Conservation (phyloP, 768 basidiomycete genomes). For the Chiua virens region DNA sequence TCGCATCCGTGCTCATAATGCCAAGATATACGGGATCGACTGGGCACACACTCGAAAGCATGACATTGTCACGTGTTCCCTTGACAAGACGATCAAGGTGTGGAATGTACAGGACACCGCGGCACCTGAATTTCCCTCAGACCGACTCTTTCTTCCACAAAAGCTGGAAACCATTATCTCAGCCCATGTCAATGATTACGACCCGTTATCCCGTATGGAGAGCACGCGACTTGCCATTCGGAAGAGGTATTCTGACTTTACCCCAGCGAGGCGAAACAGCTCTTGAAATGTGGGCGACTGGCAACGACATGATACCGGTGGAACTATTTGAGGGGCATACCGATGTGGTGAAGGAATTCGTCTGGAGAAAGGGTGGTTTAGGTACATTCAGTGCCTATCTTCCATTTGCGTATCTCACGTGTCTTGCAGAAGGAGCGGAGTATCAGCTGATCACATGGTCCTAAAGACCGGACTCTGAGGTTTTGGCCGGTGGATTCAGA, state of each 20-base stretch:
- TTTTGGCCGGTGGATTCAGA: slow-evolving; percentile 86
- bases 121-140: slow-evolving; percentile 14
- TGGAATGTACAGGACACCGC: slow-evolving; percentile 50
- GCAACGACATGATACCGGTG: slow-evolving; percentile 43
- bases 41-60: slow-evolving; percentile 79
- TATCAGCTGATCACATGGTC: slow-evolving; percentile 77
- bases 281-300: slow-evolving; percentile 75
- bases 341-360: slow-evolving; percentile 96
- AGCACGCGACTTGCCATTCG: slow-evolving; percentile 90
- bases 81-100: slow-evolving; percentile 91
- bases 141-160: slow-evolving; percentile 9
- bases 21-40: slow-evolving; percentile 97
- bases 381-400: slow-evolving; percentile 37
- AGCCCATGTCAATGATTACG: slow-evolving; percentile 54
- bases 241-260: slow-evolving; percentile 80
- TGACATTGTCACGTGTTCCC: slow-evolving; percentile 90
- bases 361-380: slow-evolving; percentile 77
- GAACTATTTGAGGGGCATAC: slow-evolving; percentile 84
- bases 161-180: slow-evolving; percentile 6
- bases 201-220: slow-evolving; percentile 94
- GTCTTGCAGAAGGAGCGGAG: slow-evolving; percentile 44
- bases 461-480: slow-evolving; percentile 85
- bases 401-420: background rate
- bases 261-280: slow-evolving; percentile 86
- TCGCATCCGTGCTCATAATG: slow-evolving; percentile 75